Conservation (phyloP, 345 rosid genomes). For the Rhizophora apiculata region DNA sequence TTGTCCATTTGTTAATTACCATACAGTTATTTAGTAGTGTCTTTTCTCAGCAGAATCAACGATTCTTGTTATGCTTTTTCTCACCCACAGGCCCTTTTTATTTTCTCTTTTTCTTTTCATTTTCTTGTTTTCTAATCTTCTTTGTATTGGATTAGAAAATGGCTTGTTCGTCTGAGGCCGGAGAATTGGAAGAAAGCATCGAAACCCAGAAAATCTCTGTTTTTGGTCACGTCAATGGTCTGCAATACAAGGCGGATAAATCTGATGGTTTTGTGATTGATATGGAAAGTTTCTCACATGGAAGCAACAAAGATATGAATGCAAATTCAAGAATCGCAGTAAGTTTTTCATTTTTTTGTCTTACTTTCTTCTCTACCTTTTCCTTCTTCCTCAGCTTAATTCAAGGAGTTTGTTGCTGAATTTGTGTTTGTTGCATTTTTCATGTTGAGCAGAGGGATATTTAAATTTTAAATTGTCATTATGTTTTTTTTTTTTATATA, state of each 20-base stretch:
- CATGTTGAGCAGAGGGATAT: too few relatives aligned
- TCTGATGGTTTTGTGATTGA: slow-evolving; percentile 67
- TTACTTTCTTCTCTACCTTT: too few relatives aligned
- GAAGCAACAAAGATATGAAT: slow-evolving; percentile 35
- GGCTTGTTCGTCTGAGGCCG: neutral
- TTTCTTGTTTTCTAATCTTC: neutral
- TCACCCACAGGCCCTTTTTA: neutral
- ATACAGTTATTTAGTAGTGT: neutral
- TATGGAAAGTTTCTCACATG: slow-evolving; percentile 55
- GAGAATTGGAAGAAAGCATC: slow-evolving; percentile 20
- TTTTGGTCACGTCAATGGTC: slow-evolving; percentile 49
- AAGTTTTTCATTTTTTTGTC: slow-evolving; percentile 18
- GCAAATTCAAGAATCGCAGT: slow-evolving; percentile 53
- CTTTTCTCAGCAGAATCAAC: neutral
- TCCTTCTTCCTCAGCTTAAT: neutral
- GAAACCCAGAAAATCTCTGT: slow-evolving; percentile 33
- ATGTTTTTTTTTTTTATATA: too few relatives aligned
- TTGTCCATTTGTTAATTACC: slow-evolving; percentile 4
- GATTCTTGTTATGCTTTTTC: neutral
- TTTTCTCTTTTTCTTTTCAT: neutral
- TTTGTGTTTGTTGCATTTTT: too few relatives aligned
- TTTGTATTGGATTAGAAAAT: slow-evolving; percentile 12
- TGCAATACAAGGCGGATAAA: slow-evolving; percentile 39
- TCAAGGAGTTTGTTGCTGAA: too few relatives aligned
- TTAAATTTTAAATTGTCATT: too few relatives aligned